Conservation (phyloP, 768 basidiomycete genomes). For the Lentinula raphanica region DNA sequence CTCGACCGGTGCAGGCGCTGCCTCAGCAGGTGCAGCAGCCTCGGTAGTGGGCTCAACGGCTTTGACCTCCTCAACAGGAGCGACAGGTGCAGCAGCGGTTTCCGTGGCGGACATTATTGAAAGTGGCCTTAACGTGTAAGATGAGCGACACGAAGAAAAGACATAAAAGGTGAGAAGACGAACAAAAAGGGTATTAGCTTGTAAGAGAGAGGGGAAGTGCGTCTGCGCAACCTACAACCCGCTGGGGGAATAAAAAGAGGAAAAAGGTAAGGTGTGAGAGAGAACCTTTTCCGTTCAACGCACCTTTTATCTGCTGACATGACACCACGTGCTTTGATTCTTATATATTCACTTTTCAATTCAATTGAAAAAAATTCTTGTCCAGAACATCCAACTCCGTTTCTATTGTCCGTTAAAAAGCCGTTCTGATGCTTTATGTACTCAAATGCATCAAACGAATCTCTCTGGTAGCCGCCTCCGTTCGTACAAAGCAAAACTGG, state of each 20-base stretch:
- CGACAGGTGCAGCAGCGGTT: slow-evolving; percentile 38
- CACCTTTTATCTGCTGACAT: slow-evolving; percentile 23
- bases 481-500: no score
- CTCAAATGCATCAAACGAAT: no score
- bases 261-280: slow-evolving; percentile 49
- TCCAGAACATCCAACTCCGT: background rate
- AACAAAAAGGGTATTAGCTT: slow-evolving; percentile 50
- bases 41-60: slow-evolving; percentile 37
- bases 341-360: slow-evolving; percentile 20
- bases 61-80: slow-evolving; percentile 50
- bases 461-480: no score
- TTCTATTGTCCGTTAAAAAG: slow-evolving; percentile 10
- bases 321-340: slow-evolving; percentile 39
- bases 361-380: background rate
- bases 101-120: slow-evolving; percentile 84
- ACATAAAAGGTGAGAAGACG: slow-evolving; percentile 19
- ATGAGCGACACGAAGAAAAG: slow-evolving; percentile 12
- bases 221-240: slow-evolving; percentile 50
- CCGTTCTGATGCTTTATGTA: slow-evolving; percentile 3
- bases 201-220: slow-evolving; percentile 56
- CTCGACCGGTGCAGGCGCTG: slow-evolving; percentile 24
- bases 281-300: slow-evolving; percentile 26
- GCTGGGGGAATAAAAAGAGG: slow-evolving; percentile 46
- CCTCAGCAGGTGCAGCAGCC: slow-evolving; percentile 29
- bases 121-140: slow-evolving; percentile 39